Conservation (phyloP, 768 basidiomycete species). For the Mycena metata region DNA sequence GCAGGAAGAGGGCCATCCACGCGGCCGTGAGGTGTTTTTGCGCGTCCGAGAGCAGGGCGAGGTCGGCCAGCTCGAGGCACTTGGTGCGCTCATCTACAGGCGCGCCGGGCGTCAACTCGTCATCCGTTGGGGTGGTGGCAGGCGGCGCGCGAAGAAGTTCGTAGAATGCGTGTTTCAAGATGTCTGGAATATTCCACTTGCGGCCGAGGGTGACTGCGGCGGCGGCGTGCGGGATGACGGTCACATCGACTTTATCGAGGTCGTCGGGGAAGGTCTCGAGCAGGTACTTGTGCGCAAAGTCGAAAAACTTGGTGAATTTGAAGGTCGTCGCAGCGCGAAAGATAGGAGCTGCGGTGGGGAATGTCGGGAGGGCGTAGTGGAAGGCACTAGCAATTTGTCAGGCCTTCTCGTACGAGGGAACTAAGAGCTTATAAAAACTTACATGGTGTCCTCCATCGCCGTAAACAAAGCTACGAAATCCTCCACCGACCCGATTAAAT, state of each 20-base stretch:
- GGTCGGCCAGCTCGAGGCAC: neutral
- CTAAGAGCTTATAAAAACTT: neutral
- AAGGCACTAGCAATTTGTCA: slow-evolving; percentile 33
- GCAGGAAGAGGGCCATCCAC: slow-evolving; percentile 26
- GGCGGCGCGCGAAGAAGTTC: slow-evolving; percentile 45
- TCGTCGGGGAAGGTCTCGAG: slow-evolving; percentile 46
- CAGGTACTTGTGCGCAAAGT: slow-evolving; percentile 45
- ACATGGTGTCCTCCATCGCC: slow-evolving; percentile 42
- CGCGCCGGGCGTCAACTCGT: neutral
- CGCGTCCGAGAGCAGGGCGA: slow-evolving; percentile 29
- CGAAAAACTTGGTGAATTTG: slow-evolving; percentile 42
- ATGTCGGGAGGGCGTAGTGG: slow-evolving; percentile 41
- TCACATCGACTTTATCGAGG: slow-evolving; percentile 35
- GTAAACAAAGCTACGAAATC: slow-evolving; percentile 39
- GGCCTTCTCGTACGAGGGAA: neutral
- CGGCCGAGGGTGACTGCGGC: slow-evolving; percentile 50
- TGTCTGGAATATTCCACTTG: slow-evolving; percentile 41
- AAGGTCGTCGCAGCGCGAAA: slow-evolving; percentile 51
- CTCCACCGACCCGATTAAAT: neutral
- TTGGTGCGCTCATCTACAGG: neutral
- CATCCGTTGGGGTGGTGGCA: neutral
- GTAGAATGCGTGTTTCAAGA: slow-evolving; percentile 56
- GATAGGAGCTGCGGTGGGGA: slow-evolving; percentile 47
- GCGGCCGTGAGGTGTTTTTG: slow-evolving; percentile 29
- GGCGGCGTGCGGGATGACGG: slow-evolving; percentile 42